phyloP scores from a whole-genome alignment of 306 rosid species.

The Dalbergia cultrata region DNA sequence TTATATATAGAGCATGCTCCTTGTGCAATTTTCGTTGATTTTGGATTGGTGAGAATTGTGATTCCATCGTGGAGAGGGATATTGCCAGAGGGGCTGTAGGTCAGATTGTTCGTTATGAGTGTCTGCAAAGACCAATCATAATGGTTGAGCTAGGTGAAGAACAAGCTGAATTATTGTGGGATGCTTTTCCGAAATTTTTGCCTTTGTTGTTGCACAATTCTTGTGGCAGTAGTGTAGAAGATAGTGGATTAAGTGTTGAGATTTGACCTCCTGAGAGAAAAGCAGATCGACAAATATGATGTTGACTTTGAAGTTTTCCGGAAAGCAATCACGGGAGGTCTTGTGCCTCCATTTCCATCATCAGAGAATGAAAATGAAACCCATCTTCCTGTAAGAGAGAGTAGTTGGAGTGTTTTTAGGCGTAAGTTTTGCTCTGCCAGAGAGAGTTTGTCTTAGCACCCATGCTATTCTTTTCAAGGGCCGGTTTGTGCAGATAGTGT shows the following conservation, averaged over 20 bases:
- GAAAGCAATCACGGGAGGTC: conserved; percentile 85
- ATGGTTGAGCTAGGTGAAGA: conserved; percentile 85
- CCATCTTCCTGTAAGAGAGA: conserved; percentile 87
- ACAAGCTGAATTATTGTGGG: conserved; percentile 74
- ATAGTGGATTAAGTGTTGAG: conserved; percentile 48
- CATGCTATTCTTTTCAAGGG: conserved; percentile 65
- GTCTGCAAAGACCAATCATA: conserved; percentile 75
- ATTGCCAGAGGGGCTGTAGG: conserved; percentile 86
- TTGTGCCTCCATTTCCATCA: conserved; percentile 92
- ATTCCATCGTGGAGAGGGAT: conserved; percentile 89
- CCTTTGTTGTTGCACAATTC: conserved; percentile 79
- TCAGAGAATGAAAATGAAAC: conserved; percentile 78
- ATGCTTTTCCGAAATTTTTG: conserved; percentile 73
- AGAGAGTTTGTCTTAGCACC: conserved; percentile 85
- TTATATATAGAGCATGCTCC: conserved; percentile 72
- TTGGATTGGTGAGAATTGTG: conserved; percentile 88
- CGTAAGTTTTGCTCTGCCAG: conserved; percentile 74
- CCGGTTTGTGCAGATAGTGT: conserved; percentile 46
- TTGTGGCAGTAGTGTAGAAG: conserved; percentile 50
- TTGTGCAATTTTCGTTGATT: conserved; percentile 75
- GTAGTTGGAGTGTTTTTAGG: conserved; percentile 85
- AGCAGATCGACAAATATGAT: conserved; percentile 61
- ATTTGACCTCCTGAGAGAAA: conserved; percentile 66
- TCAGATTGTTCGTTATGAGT: conserved; percentile 94
- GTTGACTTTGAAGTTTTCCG: conserved; percentile 90